A percentile compares a stretch with the other conserved stretches of the same genome.
phyloP scores from a whole-genome alignment of 164 flowering plant species.

The grape (Vitis vinifera) region DNA sequence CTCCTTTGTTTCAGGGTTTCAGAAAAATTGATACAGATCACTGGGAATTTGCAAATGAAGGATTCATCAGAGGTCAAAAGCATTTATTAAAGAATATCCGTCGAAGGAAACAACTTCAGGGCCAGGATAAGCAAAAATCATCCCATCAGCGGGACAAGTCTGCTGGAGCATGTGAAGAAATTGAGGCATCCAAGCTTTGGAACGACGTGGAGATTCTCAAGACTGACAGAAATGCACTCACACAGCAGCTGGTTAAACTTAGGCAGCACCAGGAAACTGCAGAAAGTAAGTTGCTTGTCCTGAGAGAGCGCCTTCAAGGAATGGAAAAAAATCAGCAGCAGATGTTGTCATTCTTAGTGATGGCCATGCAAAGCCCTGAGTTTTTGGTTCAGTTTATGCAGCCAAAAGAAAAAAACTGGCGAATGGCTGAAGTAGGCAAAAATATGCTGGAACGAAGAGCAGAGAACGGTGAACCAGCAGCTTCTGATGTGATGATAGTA shows the following conservation, averaged over 20 bases:
- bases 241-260: conserved; percentile 65
- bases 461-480: conserved; percentile 30
- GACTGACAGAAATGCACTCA: conserved; percentile 52
- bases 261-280: conserved; percentile 56
- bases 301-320: conserved; percentile 59
- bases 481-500: conserved; percentile 49
- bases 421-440: conserved; percentile 42
- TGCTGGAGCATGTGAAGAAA: conserved; percentile 25
- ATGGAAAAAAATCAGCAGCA: conserved; percentile 85
- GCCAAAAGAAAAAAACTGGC: conserved; percentile 66
- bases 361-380: conserved; percentile 79
- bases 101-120: conserved; percentile 54
- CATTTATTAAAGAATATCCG: conserved; percentile 57
- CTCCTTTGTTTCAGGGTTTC: conserved; percentile 52
- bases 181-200: conserved; percentile 29
- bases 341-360: conserved; percentile 74
- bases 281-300: conserved; percentile 38
- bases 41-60: conserved; percentile 70
- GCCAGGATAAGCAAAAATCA: conserved; percentile 28
- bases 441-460: conserved; percentile 37
- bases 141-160: conserved; percentile 26
- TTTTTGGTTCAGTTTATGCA: conserved; percentile 60
- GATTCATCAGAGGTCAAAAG: conserved; percentile 64
- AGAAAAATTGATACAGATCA: conserved; percentile 67
- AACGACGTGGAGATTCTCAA: conserved; percentile 71